Percentiles rank a stretch among this genome's conserved stretches.
These are phyloP conservation scores for Coemansia sp. DNA, from an alignment of 192 early-diverging fungal species.

Conservation along the genomic window DNA sequence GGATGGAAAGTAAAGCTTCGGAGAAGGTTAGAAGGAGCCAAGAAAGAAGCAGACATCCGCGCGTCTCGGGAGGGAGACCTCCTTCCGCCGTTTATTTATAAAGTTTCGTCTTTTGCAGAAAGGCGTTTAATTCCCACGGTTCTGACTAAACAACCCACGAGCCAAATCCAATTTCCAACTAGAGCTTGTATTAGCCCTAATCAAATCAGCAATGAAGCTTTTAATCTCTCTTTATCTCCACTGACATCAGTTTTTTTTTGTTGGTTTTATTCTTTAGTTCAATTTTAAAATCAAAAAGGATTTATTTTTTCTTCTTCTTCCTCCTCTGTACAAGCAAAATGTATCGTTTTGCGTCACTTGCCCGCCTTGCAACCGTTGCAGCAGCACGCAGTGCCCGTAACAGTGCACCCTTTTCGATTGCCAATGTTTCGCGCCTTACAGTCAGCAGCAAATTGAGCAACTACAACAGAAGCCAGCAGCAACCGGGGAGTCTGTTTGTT, in stretches of 20 bases:
- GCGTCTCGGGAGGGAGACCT: too few relatives aligned
- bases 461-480: too few relatives aligned
- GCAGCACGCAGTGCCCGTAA: background rate
- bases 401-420: background rate
- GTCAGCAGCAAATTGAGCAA: background rate
- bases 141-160: background rate
- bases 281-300: too few relatives aligned
- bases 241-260: too few relatives aligned
- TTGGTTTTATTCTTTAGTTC: too few relatives aligned
- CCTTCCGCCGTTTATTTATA: background rate
- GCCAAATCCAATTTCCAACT: background rate
- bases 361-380: background rate
- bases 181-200: background rate
- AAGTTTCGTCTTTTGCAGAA: too few relatives aligned
- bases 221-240: too few relatives aligned
- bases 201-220: background rate
- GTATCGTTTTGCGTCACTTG: conserved; percentile 10
- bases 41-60: too few relatives aligned
- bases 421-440: background rate
- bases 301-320: background rate
- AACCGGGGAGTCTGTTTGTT: conserved; percentile 15
- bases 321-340: conserved; percentile 12
- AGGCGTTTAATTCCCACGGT: conserved; percentile 13
- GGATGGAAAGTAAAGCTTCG: background rate
- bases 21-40: background rate